Evolutionary conservation across 2,329 filamentous ascomycete genomes (phyloP), one percentile per base, ranked within the genome.

Genomic region (Boeremia exigua): DNA sequence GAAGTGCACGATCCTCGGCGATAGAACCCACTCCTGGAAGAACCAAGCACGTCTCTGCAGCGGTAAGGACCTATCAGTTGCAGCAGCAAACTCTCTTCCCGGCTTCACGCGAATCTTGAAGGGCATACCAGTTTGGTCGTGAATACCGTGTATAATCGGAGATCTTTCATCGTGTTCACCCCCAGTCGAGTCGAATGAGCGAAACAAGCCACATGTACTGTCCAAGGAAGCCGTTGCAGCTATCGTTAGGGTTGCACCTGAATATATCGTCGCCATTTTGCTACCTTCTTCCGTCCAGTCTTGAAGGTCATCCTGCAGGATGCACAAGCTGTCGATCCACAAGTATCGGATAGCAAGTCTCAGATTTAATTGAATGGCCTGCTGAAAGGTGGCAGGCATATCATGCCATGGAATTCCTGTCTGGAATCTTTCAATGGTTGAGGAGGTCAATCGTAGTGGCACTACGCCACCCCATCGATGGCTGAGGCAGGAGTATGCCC

Each of bases 311-410:
- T 53, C 44, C 32, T 57, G 54, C 6, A 57, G 8, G 1, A 57
- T 57, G 25, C 55, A 54, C 2, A 58, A 25, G 34, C 45, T 49
- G 14, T 50, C 45, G n/a, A 58, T 49, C 45, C 46, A 58, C 11
- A 58, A n/a, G 27, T 29, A 57, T 1, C 10, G 15, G 23, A 51
- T 27, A 2, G n/a, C 37, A 8, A 57, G 45, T 12, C 8, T 38
- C 10, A 10, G 5, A 9, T 27, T 33, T 1, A 47, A 9, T 9
- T 33, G 14, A 11, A 56, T 25, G 3, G 53, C 54, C 8, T 51
- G 23, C 30, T 30, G 27, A 44, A 48, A 1, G 42, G 51, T 10
- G 1, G 23, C 4, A 47, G 48, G 1, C 19, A 51, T 5, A 7
- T 28, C 15, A 0, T n/a, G 6, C 34, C 42, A 53, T 2, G 15